A percentile compares a stretch with the other conserved stretches of the same genome.
Conservation (phyloP, 2,329 filamentous ascomycete genomes). For the Nigrograna mackinnonii region DNA sequence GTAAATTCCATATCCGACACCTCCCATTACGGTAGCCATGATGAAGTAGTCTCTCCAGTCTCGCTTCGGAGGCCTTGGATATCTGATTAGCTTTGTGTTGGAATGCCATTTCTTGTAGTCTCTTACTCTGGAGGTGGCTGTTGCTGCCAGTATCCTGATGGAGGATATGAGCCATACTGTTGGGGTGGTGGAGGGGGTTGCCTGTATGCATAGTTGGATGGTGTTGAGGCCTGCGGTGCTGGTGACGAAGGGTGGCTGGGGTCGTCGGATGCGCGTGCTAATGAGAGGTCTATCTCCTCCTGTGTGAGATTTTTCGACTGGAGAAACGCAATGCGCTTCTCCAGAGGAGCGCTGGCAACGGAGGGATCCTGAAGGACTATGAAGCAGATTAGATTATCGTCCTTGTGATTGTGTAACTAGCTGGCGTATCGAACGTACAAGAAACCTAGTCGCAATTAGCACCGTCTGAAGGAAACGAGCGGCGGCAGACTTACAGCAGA, state of each 20-base stretch:
- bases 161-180: conserved; percentile 55
- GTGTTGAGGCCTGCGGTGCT: conserved; percentile 48
- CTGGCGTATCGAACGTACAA: conserved; percentile 53
- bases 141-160: conserved; percentile 57
- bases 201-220: conserved; percentile 47
- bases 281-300: conserved; percentile 86
- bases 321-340: conserved; percentile 90
- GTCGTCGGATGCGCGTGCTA: conserved; percentile 72
- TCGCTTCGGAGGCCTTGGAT: conserved; percentile 66
- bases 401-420: conserved; percentile 4
- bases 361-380: conserved; percentile 92
- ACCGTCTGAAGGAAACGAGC: not conserved
- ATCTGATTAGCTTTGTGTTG: conserved; percentile 19
- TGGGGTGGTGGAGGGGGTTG: conserved; percentile 48
- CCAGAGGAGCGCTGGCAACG: conserved; percentile 84
- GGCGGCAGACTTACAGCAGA: conserved; percentile 62
- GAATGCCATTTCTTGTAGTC: too few relatives aligned
- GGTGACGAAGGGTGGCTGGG: conserved; percentile 50
- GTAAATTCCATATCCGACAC: conserved; percentile 87
- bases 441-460: conserved; percentile 46
- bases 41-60: conserved; percentile 99
- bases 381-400: conserved; percentile 21
- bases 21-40: conserved; percentile 93
- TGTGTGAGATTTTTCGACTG: conserved; percentile 96
- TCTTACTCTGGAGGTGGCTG: conserved; percentile 58